phyloP scores from a whole-genome alignment of 1,139 yeast genomes.

The Torulaspora pretoriensis region DNA sequence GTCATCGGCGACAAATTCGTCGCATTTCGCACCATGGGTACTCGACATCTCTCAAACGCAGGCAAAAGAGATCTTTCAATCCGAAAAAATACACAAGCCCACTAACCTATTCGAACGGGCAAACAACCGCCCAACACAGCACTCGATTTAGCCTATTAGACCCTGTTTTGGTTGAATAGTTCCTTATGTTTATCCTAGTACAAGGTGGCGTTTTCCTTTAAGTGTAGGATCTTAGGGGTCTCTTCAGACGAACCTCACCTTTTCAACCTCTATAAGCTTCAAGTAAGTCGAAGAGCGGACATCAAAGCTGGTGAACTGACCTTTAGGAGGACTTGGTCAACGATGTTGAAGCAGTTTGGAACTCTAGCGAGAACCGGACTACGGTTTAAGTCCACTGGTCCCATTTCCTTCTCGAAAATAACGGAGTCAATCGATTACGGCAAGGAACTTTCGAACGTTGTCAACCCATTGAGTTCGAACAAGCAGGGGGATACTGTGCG shows the following conservation, averaged over 20 bases:
- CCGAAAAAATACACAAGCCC: not conserved
- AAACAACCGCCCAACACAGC: not conserved
- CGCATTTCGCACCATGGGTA: conserved; percentile 17
- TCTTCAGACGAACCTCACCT: not conserved
- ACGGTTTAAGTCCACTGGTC: conserved; percentile 10
- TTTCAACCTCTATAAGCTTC: not conserved
- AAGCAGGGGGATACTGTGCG: not conserved
- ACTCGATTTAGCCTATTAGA: not conserved
- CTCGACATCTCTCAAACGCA: conserved; percentile 4
- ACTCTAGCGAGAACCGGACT: conserved; percentile 1
- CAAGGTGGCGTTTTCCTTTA: not conserved
- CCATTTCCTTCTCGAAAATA: conserved; percentile 13
- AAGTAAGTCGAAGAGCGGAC: not conserved
- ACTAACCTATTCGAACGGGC: not conserved
- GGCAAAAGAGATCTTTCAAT: not conserved
- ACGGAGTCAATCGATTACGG: conserved; percentile 6
- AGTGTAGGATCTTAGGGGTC: not conserved
- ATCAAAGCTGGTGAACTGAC: no score
- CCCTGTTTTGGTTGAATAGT: not conserved
- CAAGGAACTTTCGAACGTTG: conserved; percentile 13
- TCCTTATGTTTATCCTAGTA: not conserved
- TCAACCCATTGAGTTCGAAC: conserved; percentile 5
- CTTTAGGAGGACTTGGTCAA: not conserved
- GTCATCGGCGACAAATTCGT: conserved; percentile 49
- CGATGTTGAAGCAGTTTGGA: not conserved